A percentile compares a stretch with the other conserved stretches of the same genome.
These are phyloP conservation scores for Diplocarpon mali DNA, from an alignment of 2,329 filamentous ascomycete genomes.

Conservation along the genomic window DNA sequence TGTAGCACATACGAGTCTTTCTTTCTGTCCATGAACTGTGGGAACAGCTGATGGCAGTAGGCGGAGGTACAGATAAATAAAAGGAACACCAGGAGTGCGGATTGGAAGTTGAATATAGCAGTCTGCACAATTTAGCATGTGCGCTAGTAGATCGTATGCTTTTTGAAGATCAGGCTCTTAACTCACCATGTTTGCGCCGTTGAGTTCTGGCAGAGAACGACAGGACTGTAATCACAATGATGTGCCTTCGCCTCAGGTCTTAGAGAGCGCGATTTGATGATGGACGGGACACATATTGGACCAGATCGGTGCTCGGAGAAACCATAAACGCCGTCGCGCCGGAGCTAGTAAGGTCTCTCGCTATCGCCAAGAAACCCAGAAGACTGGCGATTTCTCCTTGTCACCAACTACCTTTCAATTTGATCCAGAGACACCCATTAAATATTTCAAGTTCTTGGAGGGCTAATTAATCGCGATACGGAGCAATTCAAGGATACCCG, in stretches of 20 bases:
- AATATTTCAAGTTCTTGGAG: too few species aligned
- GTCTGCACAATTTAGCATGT: conserved; percentile 44
- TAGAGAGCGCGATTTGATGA: too few species aligned
- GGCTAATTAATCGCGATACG: too few species aligned
- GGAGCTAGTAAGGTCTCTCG: too few species aligned
- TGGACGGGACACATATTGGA: too few species aligned
- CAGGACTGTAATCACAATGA: neutral
- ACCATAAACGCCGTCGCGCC: neutral
- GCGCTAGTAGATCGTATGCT: neutral
- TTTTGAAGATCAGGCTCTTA: neutral
- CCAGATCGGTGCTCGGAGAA: neutral
- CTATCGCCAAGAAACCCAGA: too few species aligned
- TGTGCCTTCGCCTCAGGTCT: neutral
- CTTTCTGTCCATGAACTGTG: conserved; percentile 81
- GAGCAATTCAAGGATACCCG: too few species aligned
- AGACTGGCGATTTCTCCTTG: too few species aligned
- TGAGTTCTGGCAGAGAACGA: neutral
- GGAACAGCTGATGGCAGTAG: conserved; percentile 84
- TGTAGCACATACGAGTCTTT: conserved; percentile 63
- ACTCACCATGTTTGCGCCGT: conserved; percentile 9
- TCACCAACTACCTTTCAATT: too few species aligned
- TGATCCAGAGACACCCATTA: too few species aligned
- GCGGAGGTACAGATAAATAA: conserved; percentile 93
- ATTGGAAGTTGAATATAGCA: conserved; percentile 98
- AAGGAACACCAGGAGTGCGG: conserved; percentile 84